Base-by-base conservation (phyloP, 2,329 filamentous ascomycete genomes). In the Alternaria tenuissima region DNA sequence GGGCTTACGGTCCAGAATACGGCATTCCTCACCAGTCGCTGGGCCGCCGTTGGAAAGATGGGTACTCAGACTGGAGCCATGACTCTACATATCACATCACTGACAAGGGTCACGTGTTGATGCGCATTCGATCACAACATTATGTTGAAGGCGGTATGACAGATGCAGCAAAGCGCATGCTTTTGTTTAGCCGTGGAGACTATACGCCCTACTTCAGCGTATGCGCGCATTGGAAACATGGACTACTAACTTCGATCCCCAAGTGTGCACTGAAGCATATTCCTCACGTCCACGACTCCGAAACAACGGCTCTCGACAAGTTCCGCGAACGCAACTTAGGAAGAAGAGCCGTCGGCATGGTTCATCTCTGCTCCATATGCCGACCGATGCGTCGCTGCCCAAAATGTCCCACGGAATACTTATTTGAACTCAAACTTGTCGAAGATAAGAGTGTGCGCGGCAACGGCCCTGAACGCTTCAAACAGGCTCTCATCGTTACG, bases 171-270 rank as follows among this genome's bases (percentile, higher is more conserved):
- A 80, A 85, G 65, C 83, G 87, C 2, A 78, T 87, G 55, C 79
- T 89, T 3, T 80, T 89, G 2, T 89, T 86, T 75, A 86, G 82
- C 30, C 82, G 85, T 58, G 84, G 86, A 52, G 86, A 89, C 67
- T 89, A 87, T 74, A 83, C 80, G 54, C 87, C 87, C 0, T 89
- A 85, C 71, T 89, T 89, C 75, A 87, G 85, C 11, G 84, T 83
- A 1, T 89, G 87, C 65, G 81, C 85, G 2, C 87, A 89, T 71
- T 89, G 87, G 87, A 81, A 83, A 18, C 85, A 89, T 62, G 87
- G 87, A 18, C 80, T 87, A 36, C 77, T 89, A 16, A 88, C 87
- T 80, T 80, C 83, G 16, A 77, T 86, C 34, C 87, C 85, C 66
- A 89, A 89, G 76, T 89, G 87, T 69, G 86, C 86, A 4, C 76